Evolutionary conservation across 2,329 filamentous ascomycete genomes (phyloP).

Genomic region (Nigrograna mackinnonii): DNA sequence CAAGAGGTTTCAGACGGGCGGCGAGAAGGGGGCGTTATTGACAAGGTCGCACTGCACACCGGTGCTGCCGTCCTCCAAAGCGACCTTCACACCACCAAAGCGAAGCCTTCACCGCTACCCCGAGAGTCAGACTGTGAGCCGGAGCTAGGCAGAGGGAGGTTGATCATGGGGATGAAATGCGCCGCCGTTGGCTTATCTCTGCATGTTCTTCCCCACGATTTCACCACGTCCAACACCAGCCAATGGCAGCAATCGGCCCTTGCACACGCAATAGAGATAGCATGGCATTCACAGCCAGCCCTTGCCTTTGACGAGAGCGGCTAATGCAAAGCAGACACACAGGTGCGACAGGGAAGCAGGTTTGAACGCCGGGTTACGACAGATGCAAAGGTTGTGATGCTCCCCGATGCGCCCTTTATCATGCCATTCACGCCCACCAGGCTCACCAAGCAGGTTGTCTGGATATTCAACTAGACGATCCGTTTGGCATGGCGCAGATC

Average conservation of each 20-base stretch:
- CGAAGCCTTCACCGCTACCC: conserved; percentile 12
- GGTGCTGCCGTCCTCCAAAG: conserved; percentile 6
- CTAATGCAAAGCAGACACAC: conserved; percentile 14
- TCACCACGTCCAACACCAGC: conserved; percentile 3
- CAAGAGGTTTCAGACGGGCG: neutral
- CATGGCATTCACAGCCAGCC: neutral
- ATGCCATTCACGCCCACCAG: too few relatives aligned
- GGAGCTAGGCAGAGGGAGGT: conserved; percentile 1
- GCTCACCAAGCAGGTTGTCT: too few relatives aligned
- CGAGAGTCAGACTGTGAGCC: conserved; percentile 1
- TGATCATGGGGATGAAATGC: conserved; percentile 14
- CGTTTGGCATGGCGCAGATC: too few relatives aligned
- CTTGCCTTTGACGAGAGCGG: conserved; percentile 8
- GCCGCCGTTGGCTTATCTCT: conserved; percentile 9
- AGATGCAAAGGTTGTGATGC: too few relatives aligned
- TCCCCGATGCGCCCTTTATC: too few relatives aligned
- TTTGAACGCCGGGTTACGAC: too few relatives aligned
- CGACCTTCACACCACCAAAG: conserved; percentile 6
- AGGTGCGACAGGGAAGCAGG: conserved; percentile 5
- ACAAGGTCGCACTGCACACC: conserved; percentile 10
- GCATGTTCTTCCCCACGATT: conserved; percentile 12
- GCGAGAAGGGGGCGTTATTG: neutral
- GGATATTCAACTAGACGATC: too few relatives aligned
- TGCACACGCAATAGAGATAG: conserved; percentile 5
- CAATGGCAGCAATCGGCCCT: conserved; percentile 11